Base-by-base conservation (phyloP, 495 filamentous ascomycete genomes). In the Penicillium atrosanguineum region DNA sequence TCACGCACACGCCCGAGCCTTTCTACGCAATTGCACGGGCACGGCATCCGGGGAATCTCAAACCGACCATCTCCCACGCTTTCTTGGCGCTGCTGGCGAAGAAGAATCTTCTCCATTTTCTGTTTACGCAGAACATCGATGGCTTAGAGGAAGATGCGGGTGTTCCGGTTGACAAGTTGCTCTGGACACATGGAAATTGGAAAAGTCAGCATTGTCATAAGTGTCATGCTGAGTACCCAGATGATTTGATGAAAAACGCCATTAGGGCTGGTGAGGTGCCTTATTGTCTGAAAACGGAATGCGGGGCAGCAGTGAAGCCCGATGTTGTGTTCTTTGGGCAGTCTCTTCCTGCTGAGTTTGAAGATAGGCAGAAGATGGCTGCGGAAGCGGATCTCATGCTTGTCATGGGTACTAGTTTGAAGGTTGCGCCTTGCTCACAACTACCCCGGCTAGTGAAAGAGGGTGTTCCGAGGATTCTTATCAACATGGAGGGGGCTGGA, bases 121-220 rank as follows among this genome's bases (percentile, higher is more conserved):
- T 89, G 18, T 95, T 95, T 69, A 96, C 91, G 3, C 92, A 96
- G 66, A 97, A 97, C 67, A 93, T 96, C 63, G 92, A 97, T 71
- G 87, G 85, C 47, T 75, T 97, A 16, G 92, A 97, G 66, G 77
- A 87, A 18, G 79, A 79, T 50, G 91, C 91, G 9, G 92, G 92
- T 19, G 83, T 96, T 8, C 87, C 88, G 0, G 65, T 62, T 0
- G 81, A 90, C 7, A 81, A 82, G 61, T 85, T 96, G 40, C 76
- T 96, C 5, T 88, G 92, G 67, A 86, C 87, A 8, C 92, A 97
- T 70, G 92, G 92, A 36, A 90, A 83, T 59, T 97, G 95, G 72
- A 90, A 89, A 20, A 76, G 70, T 14, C 90, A 95, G 67, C 78
- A 81, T 37, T 97, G 92, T 65, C 87, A 88, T 50, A 86, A 90